Conservation (phyloP, 2,329 filamentous ascomycete genomes). For the Ophiostoma triangulosporum region DNA sequence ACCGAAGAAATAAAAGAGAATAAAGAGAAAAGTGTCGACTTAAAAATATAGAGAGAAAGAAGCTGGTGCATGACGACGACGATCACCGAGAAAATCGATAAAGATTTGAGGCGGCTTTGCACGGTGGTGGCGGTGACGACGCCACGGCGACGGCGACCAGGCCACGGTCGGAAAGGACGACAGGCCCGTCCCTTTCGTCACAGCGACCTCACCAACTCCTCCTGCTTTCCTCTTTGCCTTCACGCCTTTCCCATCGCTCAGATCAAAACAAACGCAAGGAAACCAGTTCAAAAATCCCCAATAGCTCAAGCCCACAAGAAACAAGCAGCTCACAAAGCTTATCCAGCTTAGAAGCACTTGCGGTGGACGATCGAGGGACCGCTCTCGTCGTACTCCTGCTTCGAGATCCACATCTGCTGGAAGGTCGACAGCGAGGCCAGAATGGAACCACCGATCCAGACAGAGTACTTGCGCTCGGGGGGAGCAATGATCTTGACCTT, state of each 20-base stretch:
- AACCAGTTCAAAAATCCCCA: slow-evolving; percentile 1
- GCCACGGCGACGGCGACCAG: neutral
- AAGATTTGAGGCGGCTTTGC: slow-evolving; percentile 2
- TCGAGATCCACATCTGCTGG: slow-evolving; percentile 99
- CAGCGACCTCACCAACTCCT: neutral
- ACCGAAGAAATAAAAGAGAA: slow-evolving; percentile 4
- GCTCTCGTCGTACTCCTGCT: slow-evolving; percentile 99
- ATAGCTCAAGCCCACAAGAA: neutral
- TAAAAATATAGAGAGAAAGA: slow-evolving; percentile 7
- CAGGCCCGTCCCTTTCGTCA: neutral
- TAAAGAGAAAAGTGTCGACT: neutral
- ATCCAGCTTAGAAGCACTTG: slow-evolving; percentile 92
- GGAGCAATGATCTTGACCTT: slow-evolving; percentile 99
- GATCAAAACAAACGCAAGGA: slow-evolving; percentile 1
- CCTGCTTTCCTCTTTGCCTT: slow-evolving; percentile 1
- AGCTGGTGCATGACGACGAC: slow-evolving; percentile 1
- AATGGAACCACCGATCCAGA: slow-evolving; percentile 99
- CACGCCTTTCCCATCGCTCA: slow-evolving; percentile 1
- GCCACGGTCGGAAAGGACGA: neutral
- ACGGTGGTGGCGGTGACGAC: neutral
- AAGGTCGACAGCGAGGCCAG: slow-evolving; percentile 98
- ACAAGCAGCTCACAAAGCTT: neutral
- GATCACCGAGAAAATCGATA: slow-evolving; percentile 4
- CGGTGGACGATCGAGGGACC: slow-evolving; percentile 98
- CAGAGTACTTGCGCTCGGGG: slow-evolving; percentile 99